These are phyloP conservation scores for Phlyctochytrium bullatum DNA, from an alignment of 192 early-diverging fungal genomes.

Conservation along the genomic window DNA sequence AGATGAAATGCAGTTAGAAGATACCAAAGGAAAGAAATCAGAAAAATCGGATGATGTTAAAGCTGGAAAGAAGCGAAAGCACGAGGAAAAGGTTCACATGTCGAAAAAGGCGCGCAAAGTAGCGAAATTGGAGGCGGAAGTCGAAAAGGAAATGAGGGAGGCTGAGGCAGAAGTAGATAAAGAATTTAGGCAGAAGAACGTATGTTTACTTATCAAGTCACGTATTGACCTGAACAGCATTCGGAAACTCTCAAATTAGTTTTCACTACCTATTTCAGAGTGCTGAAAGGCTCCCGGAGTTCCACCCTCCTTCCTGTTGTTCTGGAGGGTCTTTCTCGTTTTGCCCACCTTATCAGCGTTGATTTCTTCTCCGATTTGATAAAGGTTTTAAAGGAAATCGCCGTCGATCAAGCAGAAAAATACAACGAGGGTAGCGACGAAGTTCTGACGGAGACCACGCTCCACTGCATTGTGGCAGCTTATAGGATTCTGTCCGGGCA, in stretches of 20 bases:
- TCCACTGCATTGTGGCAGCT: conserved; percentile 88
- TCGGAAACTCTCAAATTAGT: conserved; percentile 92
- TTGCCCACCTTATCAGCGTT: conserved; percentile 94
- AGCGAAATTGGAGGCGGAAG: conserved; percentile 65
- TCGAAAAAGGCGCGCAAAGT: conserved; percentile 63
- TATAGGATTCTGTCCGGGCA: conserved; percentile 87
- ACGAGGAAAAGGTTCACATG: conserved; percentile 51
- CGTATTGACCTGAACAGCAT: conserved; percentile 47
- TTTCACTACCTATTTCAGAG: conserved; percentile 92
- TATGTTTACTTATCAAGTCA: conserved; percentile 31
- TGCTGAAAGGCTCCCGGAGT: conserved; percentile 79
- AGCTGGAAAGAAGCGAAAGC: conserved; percentile 38
- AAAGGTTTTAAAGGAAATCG: conserved; percentile 77
- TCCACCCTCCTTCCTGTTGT: conserved; percentile 72
- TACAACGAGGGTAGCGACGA: conserved; percentile 35
- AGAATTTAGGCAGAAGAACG: conserved; percentile 74
- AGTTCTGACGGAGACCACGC: conserved; percentile 47
- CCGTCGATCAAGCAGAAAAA: conserved; percentile 60
- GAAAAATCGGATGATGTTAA: conserved; percentile 34
- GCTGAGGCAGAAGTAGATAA: conserved; percentile 84
- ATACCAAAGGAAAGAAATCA: conserved; percentile 4
- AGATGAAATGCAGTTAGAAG: conserved; percentile 69
- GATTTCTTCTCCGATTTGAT: conserved; percentile 94
- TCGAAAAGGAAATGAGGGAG: conserved; percentile 81
- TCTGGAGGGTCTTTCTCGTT: conserved; percentile 72